These are phyloP conservation scores for Acacia pycnantha DNA, from an alignment of 331 rosid genomes.

Conservation along the genomic window DNA sequence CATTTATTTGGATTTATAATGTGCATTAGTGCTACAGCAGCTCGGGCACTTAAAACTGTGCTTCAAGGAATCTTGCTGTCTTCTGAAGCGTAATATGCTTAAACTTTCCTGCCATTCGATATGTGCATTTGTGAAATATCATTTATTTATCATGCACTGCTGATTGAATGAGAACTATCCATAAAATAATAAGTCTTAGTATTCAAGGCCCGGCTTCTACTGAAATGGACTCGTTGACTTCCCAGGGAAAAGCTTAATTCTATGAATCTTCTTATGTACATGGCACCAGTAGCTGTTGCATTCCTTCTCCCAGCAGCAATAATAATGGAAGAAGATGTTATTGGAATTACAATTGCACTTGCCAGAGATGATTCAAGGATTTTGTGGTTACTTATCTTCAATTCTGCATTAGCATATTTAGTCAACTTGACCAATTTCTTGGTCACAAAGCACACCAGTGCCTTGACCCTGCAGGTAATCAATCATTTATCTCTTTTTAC, in stretches of 20 bases:
- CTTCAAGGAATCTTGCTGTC: conserved; percentile 89
- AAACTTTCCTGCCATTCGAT: conserved; percentile 21
- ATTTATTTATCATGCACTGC: not conserved
- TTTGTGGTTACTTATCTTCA: conserved; percentile 80
- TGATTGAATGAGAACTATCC: conserved; percentile 1
- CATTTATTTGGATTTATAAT: conserved; percentile 87
- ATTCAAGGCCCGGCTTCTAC: conserved; percentile 17
- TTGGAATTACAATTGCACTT: conserved; percentile 76
- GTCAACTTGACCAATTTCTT: conserved; percentile 88
- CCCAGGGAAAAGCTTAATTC: conserved; percentile 86
- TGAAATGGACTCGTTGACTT: conserved; percentile 36
- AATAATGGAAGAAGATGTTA: conserved; percentile 78
- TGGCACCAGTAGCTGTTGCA: conserved; percentile 88
- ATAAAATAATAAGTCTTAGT: not conserved
- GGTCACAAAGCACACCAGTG: conserved; percentile 94
- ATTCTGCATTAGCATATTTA: conserved; percentile 74
- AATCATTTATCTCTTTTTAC: conserved; percentile 21
- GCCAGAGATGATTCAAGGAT: conserved; percentile 78
- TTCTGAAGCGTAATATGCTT: conserved; percentile 68
- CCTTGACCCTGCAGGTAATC: conserved; percentile 86
- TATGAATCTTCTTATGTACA: conserved; percentile 90
- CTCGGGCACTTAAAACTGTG: conserved; percentile 89
- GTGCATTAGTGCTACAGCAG: conserved; percentile 84
- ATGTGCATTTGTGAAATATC: not conserved
- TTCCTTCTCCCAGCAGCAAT: conserved; percentile 85